phyloP scores from a whole-genome alignment of 2,329 filamentous ascomycete genomes.

The Ophiocordyceps camponoti-saundersi region DNA sequence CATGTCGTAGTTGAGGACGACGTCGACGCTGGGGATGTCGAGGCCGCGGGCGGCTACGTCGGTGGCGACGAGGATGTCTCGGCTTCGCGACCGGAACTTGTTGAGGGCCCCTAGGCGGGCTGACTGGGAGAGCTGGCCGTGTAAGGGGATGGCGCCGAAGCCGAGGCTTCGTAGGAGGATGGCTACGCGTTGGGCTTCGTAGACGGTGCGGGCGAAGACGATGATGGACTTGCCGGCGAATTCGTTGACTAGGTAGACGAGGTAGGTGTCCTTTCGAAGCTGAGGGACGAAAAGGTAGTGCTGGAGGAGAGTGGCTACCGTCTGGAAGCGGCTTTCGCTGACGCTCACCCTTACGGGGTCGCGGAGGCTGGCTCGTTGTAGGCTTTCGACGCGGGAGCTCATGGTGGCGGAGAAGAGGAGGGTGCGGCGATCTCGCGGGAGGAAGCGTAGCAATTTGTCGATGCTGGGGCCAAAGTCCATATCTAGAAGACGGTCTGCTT shows the following conservation, averaged over 20 bases:
- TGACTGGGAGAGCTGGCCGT: conserved; percentile 81
- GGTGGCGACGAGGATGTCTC: conserved; percentile 79
- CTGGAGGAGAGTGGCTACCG: conserved; percentile 75
- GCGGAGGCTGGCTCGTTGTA: conserved; percentile 75
- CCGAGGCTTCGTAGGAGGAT: conserved; percentile 72
- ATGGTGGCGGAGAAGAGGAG: conserved; percentile 92
- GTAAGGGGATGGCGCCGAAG: conserved; percentile 79
- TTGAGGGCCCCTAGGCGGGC: conserved; percentile 72
- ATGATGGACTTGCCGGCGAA: conserved; percentile 75
- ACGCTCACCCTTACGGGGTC: conserved; percentile 75
- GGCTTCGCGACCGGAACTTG: conserved; percentile 70
- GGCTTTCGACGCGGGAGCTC: conserved; percentile 78
- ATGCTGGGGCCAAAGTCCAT: conserved; percentile 87
- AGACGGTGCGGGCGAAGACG: conserved; percentile 82
- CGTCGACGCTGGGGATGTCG: conserved; percentile 81
- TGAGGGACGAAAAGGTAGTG: conserved; percentile 76
- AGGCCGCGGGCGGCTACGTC: conserved; percentile 88
- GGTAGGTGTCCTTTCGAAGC: conserved; percentile 75
- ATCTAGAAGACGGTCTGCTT: conserved; percentile 81
- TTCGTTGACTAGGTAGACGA: conserved; percentile 75
- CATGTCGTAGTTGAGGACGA: conserved; percentile 75
- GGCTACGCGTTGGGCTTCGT: conserved; percentile 73
- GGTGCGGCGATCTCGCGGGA: conserved; percentile 62
- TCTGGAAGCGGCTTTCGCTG: conserved; percentile 72
- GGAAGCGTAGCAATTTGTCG: conserved; percentile 81